Evolutionary conservation across 164 flowering plant species (phyloP).

Genomic region (Macadamia tetraphylla): DNA sequence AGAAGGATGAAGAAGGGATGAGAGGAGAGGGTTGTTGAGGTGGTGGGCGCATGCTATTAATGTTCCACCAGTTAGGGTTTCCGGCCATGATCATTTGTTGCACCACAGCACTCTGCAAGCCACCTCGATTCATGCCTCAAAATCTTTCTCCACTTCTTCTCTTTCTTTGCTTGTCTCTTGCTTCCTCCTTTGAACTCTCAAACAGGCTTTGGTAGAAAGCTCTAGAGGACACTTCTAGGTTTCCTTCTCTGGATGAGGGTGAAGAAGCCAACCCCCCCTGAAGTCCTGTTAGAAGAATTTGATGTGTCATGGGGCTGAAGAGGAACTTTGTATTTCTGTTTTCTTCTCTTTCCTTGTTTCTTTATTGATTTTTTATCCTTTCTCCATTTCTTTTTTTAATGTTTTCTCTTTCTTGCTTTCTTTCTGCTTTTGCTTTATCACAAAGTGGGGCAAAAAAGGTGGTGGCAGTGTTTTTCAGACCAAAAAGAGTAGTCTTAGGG

Average conservation of each 20-base stretch:
- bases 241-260: slow-evolving; percentile 24
- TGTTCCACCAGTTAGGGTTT: slow-evolving; percentile 75
- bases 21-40: slow-evolving; percentile 26
- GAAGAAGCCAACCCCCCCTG: slow-evolving; percentile 5
- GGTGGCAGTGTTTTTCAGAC: slow-evolving; percentile 34
- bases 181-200: slow-evolving; percentile 18
- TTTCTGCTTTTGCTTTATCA: slow-evolving; percentile 58
- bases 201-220: slow-evolving; percentile 23
- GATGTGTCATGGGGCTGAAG: slow-evolving; percentile 30
- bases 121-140: slow-evolving; percentile 41
- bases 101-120: slow-evolving; percentile 44
- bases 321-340: slow-evolving; percentile 25
- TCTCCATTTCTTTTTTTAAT: slow-evolving; percentile 16
- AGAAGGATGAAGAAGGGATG: slow-evolving; percentile 23
- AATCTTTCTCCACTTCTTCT: slow-evolving; percentile 4
- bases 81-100: slow-evolving; percentile 69
- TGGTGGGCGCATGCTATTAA: slow-evolving; percentile 37
- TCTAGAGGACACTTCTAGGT: slow-evolving; percentile 17
- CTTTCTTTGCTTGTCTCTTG: slow-evolving; percentile 1
- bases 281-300: slow-evolving; percentile 22
- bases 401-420: not conserved
- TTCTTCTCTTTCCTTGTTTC: slow-evolving; percentile 10
- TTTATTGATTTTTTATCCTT: slow-evolving; percentile 8
- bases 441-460: slow-evolving; percentile 61
- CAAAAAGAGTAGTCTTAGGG: slow-evolving; percentile 21